Base-by-base conservation (phyloP, 2,329 filamentous ascomycete genomes). In the Raffaelea albimanens region DNA sequence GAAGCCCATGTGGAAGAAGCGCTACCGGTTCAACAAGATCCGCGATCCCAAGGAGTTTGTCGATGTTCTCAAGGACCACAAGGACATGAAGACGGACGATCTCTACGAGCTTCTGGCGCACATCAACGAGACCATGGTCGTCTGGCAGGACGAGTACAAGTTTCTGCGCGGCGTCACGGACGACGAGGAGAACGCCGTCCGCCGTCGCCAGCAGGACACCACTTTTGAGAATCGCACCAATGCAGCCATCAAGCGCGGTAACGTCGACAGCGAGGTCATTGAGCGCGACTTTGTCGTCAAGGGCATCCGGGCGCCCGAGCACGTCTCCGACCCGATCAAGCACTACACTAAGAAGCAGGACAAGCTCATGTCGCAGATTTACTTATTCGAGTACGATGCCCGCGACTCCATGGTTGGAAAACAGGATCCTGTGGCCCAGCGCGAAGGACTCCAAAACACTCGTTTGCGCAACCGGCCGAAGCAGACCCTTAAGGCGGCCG, bases 361-460 rank as follows among this genome's bases (percentile, higher is more conserved):
- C 61, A 68, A 68, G 47, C 67, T 80, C 51, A 75, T 78, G 70
- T 77, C 79, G 8, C 68, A 74, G 51, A 68, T 72, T 2, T 83
- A 82, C 56, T 72, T 74, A 16, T 81, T 82, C 55, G 74, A 80
- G 50, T 78, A 81, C 53, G 78, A 82, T 54, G 68, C 73, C 10
- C 73, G 78, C 45, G 70, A 72, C 2, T 71, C 70, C 50, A 76
- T 76, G 60, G 68, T 81, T 50, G 77, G 78, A 19, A 67, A 68
- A 33, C 80, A 83, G 57, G 76, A 82, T 50, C 76, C 77, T 1
- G 64, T 75, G 33, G 70, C 67, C 10, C 77, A 82, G 54, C 64
- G 69, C 34, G 63, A 86, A 39, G 76, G 76, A 22, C 65, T 72
- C 49, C 69, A 71, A 53, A 76, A 76, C 43, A 70, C 71, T 4